Conservation (phyloP, 768 basidiomycete species). For the Rhodotorula paludigena region DNA sequence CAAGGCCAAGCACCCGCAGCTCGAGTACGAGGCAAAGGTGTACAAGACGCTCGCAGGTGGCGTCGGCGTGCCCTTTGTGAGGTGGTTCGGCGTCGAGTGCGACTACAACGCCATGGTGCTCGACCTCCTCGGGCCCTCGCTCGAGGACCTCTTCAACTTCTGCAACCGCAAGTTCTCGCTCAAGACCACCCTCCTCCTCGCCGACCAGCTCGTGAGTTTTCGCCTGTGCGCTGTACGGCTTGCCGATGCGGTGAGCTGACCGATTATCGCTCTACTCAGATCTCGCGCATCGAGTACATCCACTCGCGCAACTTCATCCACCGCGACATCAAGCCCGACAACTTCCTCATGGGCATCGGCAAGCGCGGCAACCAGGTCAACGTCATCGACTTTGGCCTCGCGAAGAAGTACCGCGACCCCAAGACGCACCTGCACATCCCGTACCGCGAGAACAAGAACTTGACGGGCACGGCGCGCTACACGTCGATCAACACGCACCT, state of each 20-base stretch:
- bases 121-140: constrained; percentile 78
- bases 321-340: constrained; percentile 96
- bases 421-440: constrained; percentile 99
- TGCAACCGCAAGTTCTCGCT: constrained; percentile 81
- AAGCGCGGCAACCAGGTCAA: constrained; percentile 99
- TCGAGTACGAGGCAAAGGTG: constrained; percentile 81
- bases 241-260: too few species aligned
- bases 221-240: background rate
- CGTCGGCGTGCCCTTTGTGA: constrained; percentile 95
- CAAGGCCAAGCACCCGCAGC: constrained; percentile 99
- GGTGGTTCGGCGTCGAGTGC: constrained; percentile 73
- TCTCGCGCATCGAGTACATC: constrained; percentile 93
- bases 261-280: constrained; percentile 54
- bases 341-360: constrained; percentile 98
- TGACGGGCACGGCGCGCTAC: constrained; percentile 97
- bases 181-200: constrained; percentile 87
- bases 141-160: constrained; percentile 53
- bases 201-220: constrained; percentile 81
- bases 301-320: constrained; percentile 92
- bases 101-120: constrained; percentile 99
- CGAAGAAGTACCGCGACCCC: constrained; percentile 99
- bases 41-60: constrained; percentile 97
- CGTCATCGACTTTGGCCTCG: constrained; percentile 91
- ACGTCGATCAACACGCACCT: constrained; percentile 99
- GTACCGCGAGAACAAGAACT: constrained; percentile 99